These are phyloP conservation scores for Populus alba DNA, from an alignment of 345 rosid genomes.

Conservation along the genomic window DNA sequence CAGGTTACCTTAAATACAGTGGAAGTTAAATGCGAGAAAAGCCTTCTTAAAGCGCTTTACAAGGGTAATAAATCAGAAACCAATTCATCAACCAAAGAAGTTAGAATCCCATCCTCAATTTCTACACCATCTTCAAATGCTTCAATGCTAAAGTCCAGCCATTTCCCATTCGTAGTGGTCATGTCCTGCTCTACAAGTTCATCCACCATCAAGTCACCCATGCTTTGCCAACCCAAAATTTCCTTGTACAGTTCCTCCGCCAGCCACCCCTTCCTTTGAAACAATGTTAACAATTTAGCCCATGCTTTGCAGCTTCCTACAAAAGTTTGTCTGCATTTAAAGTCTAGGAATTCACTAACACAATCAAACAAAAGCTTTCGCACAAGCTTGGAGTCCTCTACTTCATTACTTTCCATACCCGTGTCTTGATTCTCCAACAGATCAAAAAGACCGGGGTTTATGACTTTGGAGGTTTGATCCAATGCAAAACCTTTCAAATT, in stretches of 20 bases:
- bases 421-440: slow-evolving; percentile 43
- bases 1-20: not conserved
- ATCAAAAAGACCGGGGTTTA: slow-evolving; percentile 42
- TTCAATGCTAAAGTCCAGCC: slow-evolving; percentile 70
- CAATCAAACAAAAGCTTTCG: slow-evolving; percentile 57
- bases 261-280: slow-evolving; percentile 43
- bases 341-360: slow-evolving; percentile 46
- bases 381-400: slow-evolving; percentile 40
- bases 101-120: slow-evolving; percentile 58
- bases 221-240: slow-evolving; percentile 46
- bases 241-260: slow-evolving; percentile 61
- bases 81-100: slow-evolving; percentile 64
- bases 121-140: slow-evolving; percentile 60
- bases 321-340: slow-evolving; percentile 29
- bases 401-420: slow-evolving; percentile 25
- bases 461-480: slow-evolving; percentile 37
- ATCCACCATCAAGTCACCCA: slow-evolving; percentile 70
- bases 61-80: slow-evolving; percentile 43
- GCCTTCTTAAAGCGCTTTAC: not conserved
- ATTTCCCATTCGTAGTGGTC: slow-evolving; percentile 58
- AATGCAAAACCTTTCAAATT: slow-evolving; percentile 41
- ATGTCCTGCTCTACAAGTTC: slow-evolving; percentile 79
- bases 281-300: slow-evolving; percentile 32
- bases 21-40: not conserved
- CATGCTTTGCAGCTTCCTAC: slow-evolving; percentile 51